Percentiles rank a stretch among this genome's conserved stretches.
These are phyloP conservation scores for Camellia oleifera DNA, from an alignment of 179 eudicot genomes.

Conservation along the genomic window DNA sequence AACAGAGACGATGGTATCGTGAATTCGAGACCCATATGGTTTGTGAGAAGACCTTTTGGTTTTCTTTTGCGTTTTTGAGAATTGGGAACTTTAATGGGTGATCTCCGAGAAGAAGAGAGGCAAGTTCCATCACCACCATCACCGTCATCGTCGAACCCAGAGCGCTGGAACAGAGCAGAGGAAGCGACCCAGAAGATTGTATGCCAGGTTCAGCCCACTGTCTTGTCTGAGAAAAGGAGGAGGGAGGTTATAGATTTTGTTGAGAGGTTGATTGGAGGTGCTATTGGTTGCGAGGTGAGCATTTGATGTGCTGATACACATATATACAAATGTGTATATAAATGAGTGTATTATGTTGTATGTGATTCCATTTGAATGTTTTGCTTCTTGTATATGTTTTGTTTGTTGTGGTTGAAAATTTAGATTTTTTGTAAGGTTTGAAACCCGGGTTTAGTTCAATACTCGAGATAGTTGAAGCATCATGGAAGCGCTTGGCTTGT, in stretches of 20 bases:
- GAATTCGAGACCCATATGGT: neutral
- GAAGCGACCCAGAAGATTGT: slow-evolving; percentile 48
- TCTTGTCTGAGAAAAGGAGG: slow-evolving; percentile 65
- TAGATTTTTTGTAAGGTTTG: too few species aligned
- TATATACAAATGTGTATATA: neutral
- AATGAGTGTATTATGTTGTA: too few species aligned
- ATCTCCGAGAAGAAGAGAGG: slow-evolving; percentile 24
- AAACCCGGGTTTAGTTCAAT: neutral
- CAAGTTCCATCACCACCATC: slow-evolving; percentile 23
- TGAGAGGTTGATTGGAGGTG: slow-evolving; percentile 48
- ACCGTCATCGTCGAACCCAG: slow-evolving; percentile 14
- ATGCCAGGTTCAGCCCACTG: slow-evolving; percentile 61
- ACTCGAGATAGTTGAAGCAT: neutral
- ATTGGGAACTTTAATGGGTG: slow-evolving; percentile 20
- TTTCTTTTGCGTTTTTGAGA: neutral
- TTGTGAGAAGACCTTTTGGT: neutral
- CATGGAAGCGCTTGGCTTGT: neutral
- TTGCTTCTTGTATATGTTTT: too few species aligned
- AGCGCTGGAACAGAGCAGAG: slow-evolving; percentile 60
- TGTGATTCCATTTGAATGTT: too few species aligned
- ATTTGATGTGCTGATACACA: neutral
- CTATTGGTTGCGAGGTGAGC: slow-evolving; percentile 61
- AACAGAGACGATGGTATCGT: neutral
- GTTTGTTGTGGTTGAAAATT: too few species aligned
- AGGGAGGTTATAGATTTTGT: slow-evolving; percentile 64